Evolutionary conservation across 768 basidiomycete genomes (phyloP).

Genomic region (Ramaria sp.): DNA sequence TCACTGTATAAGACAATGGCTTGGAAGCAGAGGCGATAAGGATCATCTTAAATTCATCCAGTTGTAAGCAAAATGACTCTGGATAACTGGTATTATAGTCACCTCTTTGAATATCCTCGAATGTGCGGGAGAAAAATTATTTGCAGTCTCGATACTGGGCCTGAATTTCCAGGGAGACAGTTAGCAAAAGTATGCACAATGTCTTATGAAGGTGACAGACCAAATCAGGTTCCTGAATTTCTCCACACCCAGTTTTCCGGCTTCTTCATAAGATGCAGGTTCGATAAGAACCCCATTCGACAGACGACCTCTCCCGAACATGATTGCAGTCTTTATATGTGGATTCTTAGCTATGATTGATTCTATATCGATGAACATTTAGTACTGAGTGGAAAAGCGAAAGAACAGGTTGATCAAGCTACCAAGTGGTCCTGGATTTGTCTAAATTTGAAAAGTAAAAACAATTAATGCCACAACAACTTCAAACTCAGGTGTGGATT

Average conservation of each 20-base stretch:
- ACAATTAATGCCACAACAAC: neutral
- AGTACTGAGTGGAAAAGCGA: neutral
- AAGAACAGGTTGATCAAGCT: neutral
- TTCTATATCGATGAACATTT: slow-evolving; percentile 19
- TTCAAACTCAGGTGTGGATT: neutral
- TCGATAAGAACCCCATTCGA: slow-evolving; percentile 30
- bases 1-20: slow-evolving; percentile 28
- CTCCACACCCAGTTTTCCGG: neutral
- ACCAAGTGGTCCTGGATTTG: slow-evolving; percentile 22
- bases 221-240: slow-evolving; percentile 5
- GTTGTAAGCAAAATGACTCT: neutral
- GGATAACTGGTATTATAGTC: slow-evolving; percentile 23
- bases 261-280: no score
- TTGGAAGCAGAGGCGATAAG: no score
- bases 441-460: slow-evolving; percentile 20
- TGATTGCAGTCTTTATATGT: slow-evolving; percentile 21
- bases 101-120: no score
- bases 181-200: neutral
- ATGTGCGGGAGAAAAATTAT: slow-evolving; percentile 27
- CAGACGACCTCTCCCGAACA: no score
- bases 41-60: slow-evolving; percentile 28
- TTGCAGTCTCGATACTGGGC: no score
- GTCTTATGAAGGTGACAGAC: neutral
- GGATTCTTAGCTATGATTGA: slow-evolving; percentile 24
- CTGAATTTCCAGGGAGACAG: neutral